Evolutionary conservation across 768 basidiomycete genomes (phyloP).

Genomic region (Baorangia bicolor): DNA sequence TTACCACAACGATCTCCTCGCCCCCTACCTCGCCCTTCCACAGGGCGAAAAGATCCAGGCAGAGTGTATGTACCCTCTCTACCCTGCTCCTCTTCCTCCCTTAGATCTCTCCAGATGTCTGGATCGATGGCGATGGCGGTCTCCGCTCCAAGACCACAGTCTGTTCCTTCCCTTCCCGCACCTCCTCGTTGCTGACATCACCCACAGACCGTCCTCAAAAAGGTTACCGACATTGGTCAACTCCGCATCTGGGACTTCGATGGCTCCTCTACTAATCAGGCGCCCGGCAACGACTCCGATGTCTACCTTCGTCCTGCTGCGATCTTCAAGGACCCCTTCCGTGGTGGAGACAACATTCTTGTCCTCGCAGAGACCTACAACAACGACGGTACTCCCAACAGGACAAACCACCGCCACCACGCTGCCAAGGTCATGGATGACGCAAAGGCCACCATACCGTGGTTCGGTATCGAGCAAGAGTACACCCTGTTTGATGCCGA

Average conservation of each 20-base stretch:
- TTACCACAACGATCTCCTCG: slow-evolving; percentile 83
- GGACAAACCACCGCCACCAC: slow-evolving; percentile 92
- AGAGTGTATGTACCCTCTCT: slow-evolving; percentile 60
- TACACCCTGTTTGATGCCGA: slow-evolving; percentile 97
- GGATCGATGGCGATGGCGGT: slow-evolving; percentile 95
- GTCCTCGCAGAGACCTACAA: slow-evolving; percentile 98
- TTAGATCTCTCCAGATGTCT: slow-evolving; percentile 67
- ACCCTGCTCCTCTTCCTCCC: background rate
- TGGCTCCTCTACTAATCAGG: slow-evolving; percentile 96
- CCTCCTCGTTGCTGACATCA: background rate
- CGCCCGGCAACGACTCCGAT: slow-evolving; percentile 93
- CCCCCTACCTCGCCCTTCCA: slow-evolving; percentile 82
- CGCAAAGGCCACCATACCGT: slow-evolving; percentile 75
- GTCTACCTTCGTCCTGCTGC: slow-evolving; percentile 96
- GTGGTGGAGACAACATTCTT: slow-evolving; percentile 95
- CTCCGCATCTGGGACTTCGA: slow-evolving; percentile 99
- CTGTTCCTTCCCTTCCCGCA: slow-evolving; percentile 25
- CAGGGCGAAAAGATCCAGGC: slow-evolving; percentile 95
- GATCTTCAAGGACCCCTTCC: slow-evolving; percentile 99
- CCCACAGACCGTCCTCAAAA: slow-evolving; percentile 78
- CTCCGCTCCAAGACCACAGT: slow-evolving; percentile 97
- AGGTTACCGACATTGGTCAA: slow-evolving; percentile 83
- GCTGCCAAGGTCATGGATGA: slow-evolving; percentile 95
- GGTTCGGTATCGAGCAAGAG: slow-evolving; percentile 99
- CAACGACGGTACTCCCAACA: slow-evolving; percentile 97